These are phyloP conservation scores for Phytopythium chamaehyphon DNA, from an alignment of 352 stramenopile genomes.

Conservation along the genomic window DNA sequence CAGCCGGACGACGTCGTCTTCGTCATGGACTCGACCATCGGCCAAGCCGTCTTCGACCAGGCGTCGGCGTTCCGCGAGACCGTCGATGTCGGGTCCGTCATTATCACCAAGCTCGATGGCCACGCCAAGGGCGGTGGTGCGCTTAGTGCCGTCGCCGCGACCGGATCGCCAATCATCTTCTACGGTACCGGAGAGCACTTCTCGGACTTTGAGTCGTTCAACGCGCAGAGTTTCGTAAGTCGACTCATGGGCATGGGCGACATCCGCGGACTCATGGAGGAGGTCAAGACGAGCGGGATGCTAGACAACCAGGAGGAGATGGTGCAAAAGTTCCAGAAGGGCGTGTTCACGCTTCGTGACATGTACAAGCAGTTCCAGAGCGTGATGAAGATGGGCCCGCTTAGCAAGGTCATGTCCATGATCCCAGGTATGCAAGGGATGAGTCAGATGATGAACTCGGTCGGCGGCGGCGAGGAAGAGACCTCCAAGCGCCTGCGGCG, in stretches of 20 bases:
- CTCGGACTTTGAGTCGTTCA: conserved; percentile 98
- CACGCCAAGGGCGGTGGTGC: conserved; percentile 98
- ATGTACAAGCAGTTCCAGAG: conserved; percentile 99
- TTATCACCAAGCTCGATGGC: conserved; percentile 99
- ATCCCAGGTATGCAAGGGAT: conserved; percentile 94
- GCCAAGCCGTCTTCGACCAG: conserved; percentile 97
- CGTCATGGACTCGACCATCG: conserved; percentile 99
- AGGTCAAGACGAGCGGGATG: conserved; percentile 90
- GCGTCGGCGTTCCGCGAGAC: conserved; percentile 94
- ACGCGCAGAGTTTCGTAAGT: conserved; percentile 96
- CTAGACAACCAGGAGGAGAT: conserved; percentile 95
- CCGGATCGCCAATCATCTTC: conserved; percentile 97
- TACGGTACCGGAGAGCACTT: conserved; percentile 98
- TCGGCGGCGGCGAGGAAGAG: conserved; percentile 90
- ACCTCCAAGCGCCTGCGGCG: conserved; percentile 91
- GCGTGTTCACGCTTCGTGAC: conserved; percentile 96
- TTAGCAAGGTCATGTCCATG: conserved; percentile 99
- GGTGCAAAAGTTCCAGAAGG: conserved; percentile 95
- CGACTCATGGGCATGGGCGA: conserved; percentile 98
- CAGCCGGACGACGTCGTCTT: conserved; percentile 97
- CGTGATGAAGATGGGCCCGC: conserved; percentile 97
- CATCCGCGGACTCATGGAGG: conserved; percentile 94
- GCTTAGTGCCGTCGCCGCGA: conserved; percentile 97
- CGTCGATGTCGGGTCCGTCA: conserved; percentile 96
- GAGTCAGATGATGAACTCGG: conserved; percentile 89